Base-by-base conservation (phyloP, 179 eudicot genomes). In the Corrigiola litoralis region DNA sequence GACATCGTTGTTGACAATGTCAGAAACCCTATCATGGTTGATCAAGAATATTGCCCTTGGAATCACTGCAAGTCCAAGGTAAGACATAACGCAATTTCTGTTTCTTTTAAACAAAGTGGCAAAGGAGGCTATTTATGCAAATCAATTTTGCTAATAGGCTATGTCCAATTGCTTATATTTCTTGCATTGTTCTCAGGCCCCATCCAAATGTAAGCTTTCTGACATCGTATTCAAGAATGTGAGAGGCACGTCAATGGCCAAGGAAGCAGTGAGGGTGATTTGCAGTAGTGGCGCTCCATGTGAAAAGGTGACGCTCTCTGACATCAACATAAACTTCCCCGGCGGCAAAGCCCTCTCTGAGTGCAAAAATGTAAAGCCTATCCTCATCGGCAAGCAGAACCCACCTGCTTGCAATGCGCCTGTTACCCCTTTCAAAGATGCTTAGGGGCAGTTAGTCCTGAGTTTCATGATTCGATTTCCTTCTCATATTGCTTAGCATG, bases 1-100 rank as follows among this genome's bases (percentile, higher is more conserved):
- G 71, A 85, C 45, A 83, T 85, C 36, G 38, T 50, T 28, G 63
- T 85, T 54, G 40, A 75, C 34, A 75, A 79, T 24, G 87, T 75
- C 16, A 33, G 25, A 40, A 63, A 65, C 33, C 90, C 90, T 11
- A 50, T 83, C n/a, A 5, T 82, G 10, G 52, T 85, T 29, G 85
- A 85, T 75, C 87, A 85, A 53, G 65, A 76, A 31, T 85, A 82
- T 37, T 85, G 89, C 72, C 86, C 86, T 3, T 73, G 34, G 1
- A 69, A 73, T 38, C 68, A 46, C 38, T 80, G 86, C 76, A 56
- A 40, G 21, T 14, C 20, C 12, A 63, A 72, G 76, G 82, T 79
- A 37, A n/a, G 44, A 14, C 12, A 12, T 44, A 0, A 2, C 29
- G 3, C 13, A 10, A 31, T 47, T 28, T 18, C 34, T 59, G 8